Evolutionary conservation across 1,284 basidiomycete species (phyloP).

Genomic region (Pyrrhoderma lamaoense): DNA sequence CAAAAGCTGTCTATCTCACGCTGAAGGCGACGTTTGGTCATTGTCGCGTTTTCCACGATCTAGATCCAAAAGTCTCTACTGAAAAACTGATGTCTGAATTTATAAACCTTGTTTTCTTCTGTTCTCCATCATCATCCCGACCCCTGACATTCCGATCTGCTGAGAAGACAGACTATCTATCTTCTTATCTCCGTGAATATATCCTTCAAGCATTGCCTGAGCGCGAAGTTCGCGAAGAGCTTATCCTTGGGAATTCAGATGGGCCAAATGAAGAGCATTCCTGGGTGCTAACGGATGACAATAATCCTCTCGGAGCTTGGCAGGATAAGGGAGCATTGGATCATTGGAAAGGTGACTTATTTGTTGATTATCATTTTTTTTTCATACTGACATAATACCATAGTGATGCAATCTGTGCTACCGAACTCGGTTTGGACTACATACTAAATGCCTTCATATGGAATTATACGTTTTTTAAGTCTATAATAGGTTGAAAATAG

Average conservation of each 20-base stretch:
- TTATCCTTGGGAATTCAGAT: conserved; percentile 35
- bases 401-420: conserved; percentile 34
- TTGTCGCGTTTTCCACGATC: conserved; percentile 80
- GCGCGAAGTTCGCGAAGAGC: conserved; percentile 48
- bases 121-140: conserved; percentile 45
- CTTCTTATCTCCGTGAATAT: conserved; percentile 55
- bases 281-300: conserved; percentile 51
- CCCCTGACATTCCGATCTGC: conserved; percentile 62
- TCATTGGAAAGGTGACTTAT: conserved; percentile 63
- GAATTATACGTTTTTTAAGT: too few species aligned
- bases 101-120: conserved; percentile 79
- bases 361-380: background rate
- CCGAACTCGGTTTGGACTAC: conserved; percentile 33
- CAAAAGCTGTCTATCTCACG: conserved; percentile 63
- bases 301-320: conserved; percentile 54
- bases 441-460: too few species aligned
- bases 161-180: conserved; percentile 48
- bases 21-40: conserved; percentile 57
- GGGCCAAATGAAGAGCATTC: conserved; percentile 31
- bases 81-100: conserved; percentile 48
- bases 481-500: too few species aligned
- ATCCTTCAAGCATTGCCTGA: conserved; percentile 34
- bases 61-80: conserved; percentile 35
- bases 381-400: conserved; percentile 7
- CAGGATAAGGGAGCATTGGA: conserved; percentile 53